Base-by-base conservation (phyloP, 805 yeast species). In the Candida methanosorbosa region DNA sequence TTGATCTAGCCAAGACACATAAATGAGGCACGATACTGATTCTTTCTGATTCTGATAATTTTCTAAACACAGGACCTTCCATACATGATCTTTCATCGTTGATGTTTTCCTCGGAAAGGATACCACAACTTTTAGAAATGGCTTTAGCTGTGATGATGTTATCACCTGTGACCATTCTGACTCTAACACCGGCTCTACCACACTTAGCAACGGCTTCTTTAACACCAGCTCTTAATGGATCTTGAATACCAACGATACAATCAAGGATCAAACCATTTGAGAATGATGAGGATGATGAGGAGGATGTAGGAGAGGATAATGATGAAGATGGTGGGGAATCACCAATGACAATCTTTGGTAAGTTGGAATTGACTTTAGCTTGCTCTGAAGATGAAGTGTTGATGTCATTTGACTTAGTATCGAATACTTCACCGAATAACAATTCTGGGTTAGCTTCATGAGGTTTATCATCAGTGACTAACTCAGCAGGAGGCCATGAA, bases 161-260 rank as follows among this genome's bases (percentile, higher is more conserved):
- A 57, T 92, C 99, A 57, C 99, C 99, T 16, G 99, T 92, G 30
- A 92, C 97, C 98, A 92, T 92, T 46, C 96, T 72, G 15, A 92
- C 97, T 18, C 81, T 73, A 18, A 92, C 97, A 38, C 98, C 97
- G 1, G 98, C 97, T 23, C 65, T 65, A 46, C 75, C 78, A 62
- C 98, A 92, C 51, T 81, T 81, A 27, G 68, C 65, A 20, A 92
- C 95, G 2, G 98, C 95, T 29, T 80, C 78, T n/a, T 76, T 70
- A 9, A 92, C 97, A 42, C 96, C 97, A 5, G 71, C 72, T 48
- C 97, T 78, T 39, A 92, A 67, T 0, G 98, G 98, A 61, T 92
- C 98, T 62, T 86, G 90, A 49, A 92, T 85, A 43, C 97, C 99
- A 27, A 88, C 87, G 28, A 90, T 61, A 35, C 79, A 76, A 51